Evolutionary conservation across 2,329 filamentous ascomycete species (phyloP), one percentile per base, ranked within the genome.

Genomic region (Fusarium falciforme): DNA sequence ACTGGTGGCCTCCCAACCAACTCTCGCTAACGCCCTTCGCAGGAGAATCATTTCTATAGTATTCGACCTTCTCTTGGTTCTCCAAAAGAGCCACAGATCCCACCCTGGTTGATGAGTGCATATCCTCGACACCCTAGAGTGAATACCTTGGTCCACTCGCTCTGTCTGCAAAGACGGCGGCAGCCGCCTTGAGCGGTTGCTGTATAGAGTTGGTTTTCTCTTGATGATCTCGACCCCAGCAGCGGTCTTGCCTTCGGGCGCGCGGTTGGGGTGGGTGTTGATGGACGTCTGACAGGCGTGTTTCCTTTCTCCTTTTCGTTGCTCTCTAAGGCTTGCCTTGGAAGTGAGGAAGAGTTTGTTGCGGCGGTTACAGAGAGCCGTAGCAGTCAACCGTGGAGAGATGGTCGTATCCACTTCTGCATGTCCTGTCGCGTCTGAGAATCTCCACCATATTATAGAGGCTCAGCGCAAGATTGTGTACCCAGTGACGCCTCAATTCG

Each of bases 41-140:
- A 52, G 47, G 85, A 94, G 93, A 95, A 96, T 96, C 94, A 94
- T 94, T 97, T 97, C 93, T 97, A 95, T 95, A 98, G 94, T 95
- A 92, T 89, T 94, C 91, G 91, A 95, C 93, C 89, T 89, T 89
- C 91, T 94, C 93, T 96, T 93, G 94, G 91, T 93, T 96, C 90
- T 91, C 91, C 89, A 95, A 90, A 93, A 89, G 89, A 97, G 95
- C 93, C 90, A 94, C 93, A 96, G 93, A 94, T 90, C 91, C 91
- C 90, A 96, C 92, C 76, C 76, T 78, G 76, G 76, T 78, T 78
- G 76, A 78, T 78, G 76, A 78, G 42, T 85, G 80, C 80, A 93
- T 90, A 92, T 94, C 94, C 93, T 94, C 94, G 91, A 88, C 89
- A 87, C 92, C 76, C 76, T 76, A 78, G 76, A 78, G 76, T 78